Evolutionary conservation across 2,329 filamentous ascomycete genomes (phyloP).

Genomic region (Penicillium sp.): DNA sequence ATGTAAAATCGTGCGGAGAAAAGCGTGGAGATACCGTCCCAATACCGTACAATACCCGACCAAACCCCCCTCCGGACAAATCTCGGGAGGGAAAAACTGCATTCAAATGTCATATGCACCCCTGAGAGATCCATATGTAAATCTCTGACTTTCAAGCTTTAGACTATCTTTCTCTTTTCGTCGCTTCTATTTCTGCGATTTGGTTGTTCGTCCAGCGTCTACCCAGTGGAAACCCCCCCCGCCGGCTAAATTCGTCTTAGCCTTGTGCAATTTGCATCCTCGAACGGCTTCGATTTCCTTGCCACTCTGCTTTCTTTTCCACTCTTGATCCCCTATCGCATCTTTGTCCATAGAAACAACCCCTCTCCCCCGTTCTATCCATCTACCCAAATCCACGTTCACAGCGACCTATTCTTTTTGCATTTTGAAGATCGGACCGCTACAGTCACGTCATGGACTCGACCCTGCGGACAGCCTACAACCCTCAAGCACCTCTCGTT

Average conservation of each 20-base stretch:
- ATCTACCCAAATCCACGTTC: not conserved
- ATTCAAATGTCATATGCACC: slow-evolving; percentile 7
- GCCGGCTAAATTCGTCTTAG: slow-evolving; percentile 2
- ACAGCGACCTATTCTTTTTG: not conserved
- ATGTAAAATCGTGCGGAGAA: slow-evolving; percentile 19
- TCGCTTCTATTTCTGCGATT: not conserved
- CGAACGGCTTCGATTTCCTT: slow-evolving; percentile 7
- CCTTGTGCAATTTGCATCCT: not conserved
- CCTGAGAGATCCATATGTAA: not conserved
- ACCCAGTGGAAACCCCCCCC: not conserved
- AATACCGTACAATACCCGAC: slow-evolving; percentile 12
- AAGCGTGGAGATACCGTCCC: slow-evolving; percentile 23
- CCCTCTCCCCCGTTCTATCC: not conserved
- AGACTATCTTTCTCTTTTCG: not conserved
- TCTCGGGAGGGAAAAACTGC: slow-evolving; percentile 14
- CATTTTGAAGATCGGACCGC: not conserved
- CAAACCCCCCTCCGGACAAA: slow-evolving; percentile 18
- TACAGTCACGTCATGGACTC: slow-evolving; percentile 20
- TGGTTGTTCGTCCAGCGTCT: not conserved
- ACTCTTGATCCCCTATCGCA: not conserved
- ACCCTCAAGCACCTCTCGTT: slow-evolving; percentile 15
- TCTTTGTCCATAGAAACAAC: slow-evolving; percentile 1
- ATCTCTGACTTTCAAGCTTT: not conserved
- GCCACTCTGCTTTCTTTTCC: not conserved
- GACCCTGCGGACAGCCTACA: slow-evolving; percentile 16